Base-by-base conservation (phyloP, 2,329 filamentous ascomycete species). In the Clonostachys sp. region DNA sequence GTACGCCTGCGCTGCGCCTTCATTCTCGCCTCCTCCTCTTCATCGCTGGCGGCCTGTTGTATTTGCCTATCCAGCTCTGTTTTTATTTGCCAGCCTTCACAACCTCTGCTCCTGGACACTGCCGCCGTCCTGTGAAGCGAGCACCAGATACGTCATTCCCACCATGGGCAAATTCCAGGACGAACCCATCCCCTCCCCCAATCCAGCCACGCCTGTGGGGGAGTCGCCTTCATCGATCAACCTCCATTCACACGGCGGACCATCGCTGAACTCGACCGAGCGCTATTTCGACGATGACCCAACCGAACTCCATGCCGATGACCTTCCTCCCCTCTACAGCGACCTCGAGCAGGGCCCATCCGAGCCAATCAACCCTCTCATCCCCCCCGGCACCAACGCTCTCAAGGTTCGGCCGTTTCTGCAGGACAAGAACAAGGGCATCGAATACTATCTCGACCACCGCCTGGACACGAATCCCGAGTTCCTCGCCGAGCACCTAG, bases 241-340 rank as follows among this genome's bases (percentile, higher is more conserved):
- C 24, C 53, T 62, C 45, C 53, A 57, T 44, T 53, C 46, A 44
- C 47, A 44, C 17, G 14, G 45, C 44, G 41, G 41, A 36, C 16
- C 16, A 44, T 12, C 5, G 30, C 24, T 16, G 42, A 12, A n/a
- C 46, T 40, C 44, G 39, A 38, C 49, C 51, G 46, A 47, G 51
- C 60, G 55, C 14, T 66, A 64, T 52, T 62, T 62, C 39, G 68
- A 71, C 56, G 56, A 66, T 42, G 67, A 70, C 48, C 55, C 61
- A 1, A 57, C 64, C 33, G 62, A 68, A 36, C 55, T 66, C 42
- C 51, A 55, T 12, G 52, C 55, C 43, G 65, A 72, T 48, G 70
- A 75, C 50, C 63, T 75, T 3, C 73, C 73, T 9, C 73, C 73
- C 1, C 65, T 71, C 24, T 77, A 77, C 52, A 58, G 58, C 50